Conservation (phyloP, 345 rosid species). For the Syzygium jambos region DNA sequence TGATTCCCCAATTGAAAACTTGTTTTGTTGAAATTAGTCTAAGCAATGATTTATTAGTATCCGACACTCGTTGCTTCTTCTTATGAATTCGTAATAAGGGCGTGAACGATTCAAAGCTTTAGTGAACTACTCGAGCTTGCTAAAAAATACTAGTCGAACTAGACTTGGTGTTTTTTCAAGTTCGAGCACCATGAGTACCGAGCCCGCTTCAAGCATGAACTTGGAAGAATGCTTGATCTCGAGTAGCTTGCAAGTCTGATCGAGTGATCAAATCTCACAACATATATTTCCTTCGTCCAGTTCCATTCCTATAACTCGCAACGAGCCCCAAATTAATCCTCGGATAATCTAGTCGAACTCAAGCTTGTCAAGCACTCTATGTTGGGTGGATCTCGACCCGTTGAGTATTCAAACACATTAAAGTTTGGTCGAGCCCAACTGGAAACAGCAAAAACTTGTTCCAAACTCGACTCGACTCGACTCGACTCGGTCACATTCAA, state of each 20-base stretch:
- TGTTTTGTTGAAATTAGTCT: background rate
- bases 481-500: accelerated
- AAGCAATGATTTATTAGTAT: background rate
- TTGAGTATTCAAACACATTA: background rate
- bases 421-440: background rate
- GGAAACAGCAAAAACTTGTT: background rate
- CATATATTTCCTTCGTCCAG: background rate
- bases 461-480: background rate
- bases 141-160: background rate
- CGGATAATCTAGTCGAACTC: too few species aligned
- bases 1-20: background rate
- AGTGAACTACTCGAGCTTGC: background rate
- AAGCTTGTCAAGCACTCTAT: background rate
- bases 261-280: background rate
- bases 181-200: background rate
- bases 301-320: background rate
- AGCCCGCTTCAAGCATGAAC: background rate
- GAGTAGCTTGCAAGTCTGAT: background rate
- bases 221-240: background rate
- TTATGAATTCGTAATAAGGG: background rate
- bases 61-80: background rate
- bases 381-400: background rate
- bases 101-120: background rate
- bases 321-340: background rate
- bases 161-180: background rate